Percentiles rank a stretch among this genome's conserved stretches.
These are phyloP conservation scores for Aspergillus proliferans DNA, from an alignment of 2,329 filamentous ascomycete genomes.

Conservation along the genomic window DNA sequence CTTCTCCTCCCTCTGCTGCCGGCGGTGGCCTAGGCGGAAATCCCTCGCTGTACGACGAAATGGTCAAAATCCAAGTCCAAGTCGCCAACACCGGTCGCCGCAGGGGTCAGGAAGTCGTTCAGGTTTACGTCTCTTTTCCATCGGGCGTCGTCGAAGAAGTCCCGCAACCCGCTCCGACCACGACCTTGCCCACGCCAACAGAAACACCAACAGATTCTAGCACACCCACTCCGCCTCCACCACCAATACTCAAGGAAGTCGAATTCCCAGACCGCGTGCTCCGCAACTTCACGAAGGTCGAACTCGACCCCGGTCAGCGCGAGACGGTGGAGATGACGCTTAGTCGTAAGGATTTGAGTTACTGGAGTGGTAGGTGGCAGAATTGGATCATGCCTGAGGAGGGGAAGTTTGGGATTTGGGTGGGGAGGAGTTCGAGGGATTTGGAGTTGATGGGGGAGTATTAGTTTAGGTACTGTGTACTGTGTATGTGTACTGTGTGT, in stretches of 20 bases:
- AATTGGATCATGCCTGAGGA: conserved; percentile 61
- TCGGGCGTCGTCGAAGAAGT: conserved; percentile 24
- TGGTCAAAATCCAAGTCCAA: conserved; percentile 41
- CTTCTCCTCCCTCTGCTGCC: conserved; percentile 51
- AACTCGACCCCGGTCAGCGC: conserved; percentile 50
- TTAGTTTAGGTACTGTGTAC: neutral
- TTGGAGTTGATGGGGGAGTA: conserved; percentile 21
- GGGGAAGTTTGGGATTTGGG: conserved; percentile 28
- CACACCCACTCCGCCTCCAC: conserved; percentile 5
- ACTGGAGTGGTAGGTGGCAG: conserved; percentile 62
- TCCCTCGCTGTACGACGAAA: conserved; percentile 46
- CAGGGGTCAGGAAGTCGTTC: conserved; percentile 46
- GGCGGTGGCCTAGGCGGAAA: conserved; percentile 56
- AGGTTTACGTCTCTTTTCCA: conserved; percentile 64
- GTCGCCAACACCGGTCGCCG: conserved; percentile 46
- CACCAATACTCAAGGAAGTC: conserved; percentile 32
- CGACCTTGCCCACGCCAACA: conserved; percentile 4
- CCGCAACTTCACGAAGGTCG: conserved; percentile 66
- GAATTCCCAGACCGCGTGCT: conserved; percentile 61
- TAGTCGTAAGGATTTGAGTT: conserved; percentile 64
- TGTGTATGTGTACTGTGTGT: no score
- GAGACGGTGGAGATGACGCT: conserved; percentile 52
- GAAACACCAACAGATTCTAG: neutral
- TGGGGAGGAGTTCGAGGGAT: conserved; percentile 32
- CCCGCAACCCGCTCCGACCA: neutral